Conservation (phyloP, 805 yeast genomes). For the Candida parachauliodes region DNA sequence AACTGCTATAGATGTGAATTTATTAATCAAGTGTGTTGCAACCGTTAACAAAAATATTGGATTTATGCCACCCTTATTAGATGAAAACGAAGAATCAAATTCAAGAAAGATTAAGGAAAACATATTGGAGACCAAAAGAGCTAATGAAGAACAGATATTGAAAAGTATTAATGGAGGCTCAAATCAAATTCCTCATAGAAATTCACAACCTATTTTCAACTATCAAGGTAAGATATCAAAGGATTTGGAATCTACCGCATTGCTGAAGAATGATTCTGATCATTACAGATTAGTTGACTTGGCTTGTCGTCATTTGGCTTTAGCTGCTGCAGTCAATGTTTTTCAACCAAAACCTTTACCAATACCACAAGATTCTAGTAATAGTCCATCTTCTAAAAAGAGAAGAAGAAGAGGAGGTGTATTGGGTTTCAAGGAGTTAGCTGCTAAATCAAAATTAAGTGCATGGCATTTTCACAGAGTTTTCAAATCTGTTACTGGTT, state of each 20-base stretch:
- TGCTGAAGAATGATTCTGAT: conserved; percentile 61
- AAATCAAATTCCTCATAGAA: conserved; percentile 16
- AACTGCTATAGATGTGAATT: conserved; percentile 44
- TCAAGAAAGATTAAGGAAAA: conserved; percentile 34
- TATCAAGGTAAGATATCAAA: conserved; percentile 22
- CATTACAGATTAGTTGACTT: conserved; percentile 67
- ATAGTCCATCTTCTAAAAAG: conserved; percentile 19
- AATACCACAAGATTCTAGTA: conserved; percentile 11
- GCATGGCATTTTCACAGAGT: conserved; percentile 96
- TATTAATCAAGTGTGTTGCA: conserved; percentile 49
- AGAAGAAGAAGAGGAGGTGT: conserved; percentile 73
- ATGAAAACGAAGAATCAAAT: conserved; percentile 41
- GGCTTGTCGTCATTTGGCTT: conserved; percentile 80
- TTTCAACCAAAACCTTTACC: conserved; percentile 22
- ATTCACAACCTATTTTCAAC: conserved; percentile 26
- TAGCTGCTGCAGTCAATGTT: conserved; percentile 61
- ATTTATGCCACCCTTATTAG: conserved; percentile 49
- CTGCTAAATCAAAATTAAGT: conserved; percentile 74
- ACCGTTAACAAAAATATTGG: conserved; percentile 56
- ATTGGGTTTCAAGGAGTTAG: conserved; percentile 80
- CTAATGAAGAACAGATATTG: conserved; percentile 21
- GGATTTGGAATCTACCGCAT: conserved; percentile 17
- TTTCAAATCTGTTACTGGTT: conserved; percentile 78
- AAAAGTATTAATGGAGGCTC: conserved; percentile 16
- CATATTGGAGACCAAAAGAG: conserved; percentile 24